phyloP scores from a whole-genome alignment of 345 rosid genomes.

The Noccaea bulbosa region DNA sequence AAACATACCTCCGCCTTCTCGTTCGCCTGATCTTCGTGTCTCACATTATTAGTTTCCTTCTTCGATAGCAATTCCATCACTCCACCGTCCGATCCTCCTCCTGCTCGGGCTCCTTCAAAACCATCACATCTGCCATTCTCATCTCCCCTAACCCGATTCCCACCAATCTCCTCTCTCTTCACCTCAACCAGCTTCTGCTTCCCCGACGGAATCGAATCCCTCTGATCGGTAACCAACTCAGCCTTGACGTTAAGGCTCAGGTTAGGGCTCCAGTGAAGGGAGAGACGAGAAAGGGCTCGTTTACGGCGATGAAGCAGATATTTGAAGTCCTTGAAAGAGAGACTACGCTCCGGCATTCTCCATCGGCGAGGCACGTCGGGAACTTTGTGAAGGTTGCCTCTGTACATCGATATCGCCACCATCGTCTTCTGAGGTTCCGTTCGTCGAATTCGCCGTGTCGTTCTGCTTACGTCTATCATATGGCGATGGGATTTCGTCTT shows the following conservation, averaged over 20 bases:
- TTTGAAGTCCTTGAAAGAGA: slow-evolving; percentile 69
- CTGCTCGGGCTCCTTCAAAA: slow-evolving; percentile 22
- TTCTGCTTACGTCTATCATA: slow-evolving; percentile 10
- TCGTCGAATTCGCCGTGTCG: slow-evolving; percentile 34
- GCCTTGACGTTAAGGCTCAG: slow-evolving; percentile 29
- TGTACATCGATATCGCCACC: slow-evolving; percentile 93
- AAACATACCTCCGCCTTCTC: slow-evolving; percentile 45
- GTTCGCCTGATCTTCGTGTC: slow-evolving; percentile 35
- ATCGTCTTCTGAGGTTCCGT: slow-evolving; percentile 38
- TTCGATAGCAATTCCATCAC: slow-evolving; percentile 23
- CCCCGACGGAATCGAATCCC: slow-evolving; percentile 19
- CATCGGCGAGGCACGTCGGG: slow-evolving; percentile 80
- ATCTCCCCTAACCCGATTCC: slow-evolving; percentile 22
- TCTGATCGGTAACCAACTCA: slow-evolving; percentile 25
- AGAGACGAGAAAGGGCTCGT: slow-evolving; percentile 61
- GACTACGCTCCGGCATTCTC: slow-evolving; percentile 64
- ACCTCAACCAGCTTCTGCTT: slow-evolving; percentile 40
- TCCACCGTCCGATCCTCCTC: slow-evolving; percentile 35
- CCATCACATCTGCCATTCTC: slow-evolving; percentile 32
- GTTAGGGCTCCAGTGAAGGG: slow-evolving; percentile 37
- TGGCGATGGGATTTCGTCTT: slow-evolving; percentile 20
- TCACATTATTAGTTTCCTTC: slow-evolving; percentile 25
- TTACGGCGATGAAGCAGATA: slow-evolving; percentile 69
- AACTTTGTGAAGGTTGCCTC: slow-evolving; percentile 88
- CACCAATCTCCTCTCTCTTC: slow-evolving; percentile 34